Conservation (phyloP, 805 yeast species). For the Zygosaccharomyces rouxii region DNA sequence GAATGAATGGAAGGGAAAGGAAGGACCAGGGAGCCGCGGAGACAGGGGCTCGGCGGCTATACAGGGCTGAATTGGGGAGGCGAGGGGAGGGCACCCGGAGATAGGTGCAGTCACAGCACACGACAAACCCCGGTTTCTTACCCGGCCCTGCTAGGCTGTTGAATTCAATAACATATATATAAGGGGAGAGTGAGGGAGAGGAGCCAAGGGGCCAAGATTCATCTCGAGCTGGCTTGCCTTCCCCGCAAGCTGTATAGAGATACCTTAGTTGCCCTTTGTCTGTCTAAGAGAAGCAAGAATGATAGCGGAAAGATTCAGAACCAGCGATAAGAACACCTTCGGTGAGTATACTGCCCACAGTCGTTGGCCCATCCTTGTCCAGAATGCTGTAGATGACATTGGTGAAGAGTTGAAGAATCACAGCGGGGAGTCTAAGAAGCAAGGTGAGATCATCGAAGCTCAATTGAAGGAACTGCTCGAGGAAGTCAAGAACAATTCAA, state of each 20-base stretch:
- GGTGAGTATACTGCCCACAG: constrained; percentile 72
- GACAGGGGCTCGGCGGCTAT: neutral
- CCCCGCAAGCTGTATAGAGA: no score
- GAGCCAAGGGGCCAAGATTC: no score
- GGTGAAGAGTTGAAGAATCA: constrained; percentile 32
- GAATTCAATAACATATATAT: no score
- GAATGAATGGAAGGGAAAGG: neutral
- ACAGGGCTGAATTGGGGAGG: neutral
- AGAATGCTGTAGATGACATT: constrained; percentile 63
- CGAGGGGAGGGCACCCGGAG: neutral
- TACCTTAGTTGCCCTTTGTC: no score
- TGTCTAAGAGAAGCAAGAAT: no score
- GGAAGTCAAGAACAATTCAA: constrained; percentile 42
- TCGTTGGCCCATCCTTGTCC: constrained; percentile 85
- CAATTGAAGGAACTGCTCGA: constrained; percentile 42
- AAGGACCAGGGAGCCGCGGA: neutral
- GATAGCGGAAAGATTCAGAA: constrained; percentile 45
- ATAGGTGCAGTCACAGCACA: no score
- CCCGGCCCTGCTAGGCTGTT: no score
- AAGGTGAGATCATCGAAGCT: constrained; percentile 45
- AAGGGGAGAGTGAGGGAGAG: neutral
- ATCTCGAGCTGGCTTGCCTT: no score
- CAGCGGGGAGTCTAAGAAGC: constrained; percentile 32
- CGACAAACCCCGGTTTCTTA: no score
- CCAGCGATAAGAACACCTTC: constrained; percentile 70